Evolutionary conservation across 257 asterid genomes (phyloP), one percentile per base, ranked within the genome.

Genomic region (Primulina eburnea): DNA sequence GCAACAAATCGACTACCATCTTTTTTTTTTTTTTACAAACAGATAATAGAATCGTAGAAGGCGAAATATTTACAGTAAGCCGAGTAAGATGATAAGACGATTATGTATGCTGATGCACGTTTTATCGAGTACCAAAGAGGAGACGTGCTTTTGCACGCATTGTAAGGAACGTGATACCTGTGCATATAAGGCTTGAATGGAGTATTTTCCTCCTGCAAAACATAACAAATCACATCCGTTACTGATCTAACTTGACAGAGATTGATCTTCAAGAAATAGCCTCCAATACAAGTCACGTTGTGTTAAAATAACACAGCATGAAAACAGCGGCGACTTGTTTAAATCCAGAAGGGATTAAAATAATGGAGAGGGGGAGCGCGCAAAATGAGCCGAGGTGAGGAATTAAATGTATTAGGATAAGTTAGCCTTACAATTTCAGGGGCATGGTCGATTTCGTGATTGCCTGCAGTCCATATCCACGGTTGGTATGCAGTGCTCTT

Each of bases 51-150:
- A 62, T 8, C 29, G 1, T 29, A 17, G 10, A 30, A 5, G 30
- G 12, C 5, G 29, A 16, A 34, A 5, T 75, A 12, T 68, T 79
- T 73, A 82, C 86, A 86, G 37, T 69, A 85, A 14, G 90, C 86
- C 9, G 86, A 85, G 60, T 85, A 85, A 61, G 90, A 82, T 10
- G 82, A 80, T 2, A 82, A 82, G 65, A 85, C 79, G 10, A 82
- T 84, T 20, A 81, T 79, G 75, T 84, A 73, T 21, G 85, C 69
- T 1, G 86, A 75, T 60, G 80, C 82, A 17, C 86, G 74, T 62
- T 81, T 81, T n/a, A 81, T 77, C 12, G 86, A 84, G 63, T 84
- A 84, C 86, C 90, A 80, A 52, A 85, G 90, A 14, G 90, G 90
- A 61, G 83, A 85, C 12, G 84, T 76, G 20, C 87, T 80, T 55